A percentile compares a stretch with the other conserved stretches of the same genome.
phyloP scores from a whole-genome alignment of 441 rosid genomes.

The Erysimum cheiri region DNA sequence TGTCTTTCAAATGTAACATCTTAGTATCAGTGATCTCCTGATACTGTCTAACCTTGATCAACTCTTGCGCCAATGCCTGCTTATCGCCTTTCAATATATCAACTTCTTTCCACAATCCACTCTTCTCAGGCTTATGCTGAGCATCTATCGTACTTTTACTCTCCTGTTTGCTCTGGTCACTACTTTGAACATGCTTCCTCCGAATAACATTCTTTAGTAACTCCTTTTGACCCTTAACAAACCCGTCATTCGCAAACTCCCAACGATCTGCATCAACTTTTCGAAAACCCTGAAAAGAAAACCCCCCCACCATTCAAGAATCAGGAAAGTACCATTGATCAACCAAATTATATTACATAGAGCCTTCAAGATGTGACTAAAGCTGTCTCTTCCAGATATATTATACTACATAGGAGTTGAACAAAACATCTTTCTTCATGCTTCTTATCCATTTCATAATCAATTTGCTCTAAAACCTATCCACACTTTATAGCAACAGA shows the following conservation, averaged over 20 bases:
- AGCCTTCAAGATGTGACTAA: slow-evolving; percentile 10
- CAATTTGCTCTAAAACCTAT: background rate
- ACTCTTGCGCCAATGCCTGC: slow-evolving; percentile 67
- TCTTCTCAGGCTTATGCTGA: slow-evolving; percentile 44
- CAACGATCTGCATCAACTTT: slow-evolving; percentile 85
- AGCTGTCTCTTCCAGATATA: too few relatives aligned
- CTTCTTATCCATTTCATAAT: slow-evolving; percentile 1
- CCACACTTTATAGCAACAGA: background rate
- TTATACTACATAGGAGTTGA: background rate
- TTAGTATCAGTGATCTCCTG: slow-evolving; percentile 76
- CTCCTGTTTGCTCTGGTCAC: slow-evolving; percentile 54
- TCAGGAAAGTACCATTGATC: background rate
- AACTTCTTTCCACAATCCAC: slow-evolving; percentile 68
- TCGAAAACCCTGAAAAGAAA: slow-evolving; percentile 75
- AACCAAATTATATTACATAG: background rate
- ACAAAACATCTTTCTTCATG: slow-evolving; percentile 12
- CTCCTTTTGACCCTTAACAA: slow-evolving; percentile 71
- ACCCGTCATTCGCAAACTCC: slow-evolving; percentile 91
- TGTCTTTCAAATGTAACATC: slow-evolving; percentile 64
- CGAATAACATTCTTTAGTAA: slow-evolving; percentile 66
- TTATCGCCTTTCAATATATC: slow-evolving; percentile 77
- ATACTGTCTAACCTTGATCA: slow-evolving; percentile 70
- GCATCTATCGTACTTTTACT: slow-evolving; percentile 35
- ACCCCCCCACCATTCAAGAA: slow-evolving; percentile 8
- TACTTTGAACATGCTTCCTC: slow-evolving; percentile 67